These are phyloP conservation scores for Microdochium paspali DNA, from an alignment of 2,329 filamentous ascomycete genomes.

Conservation along the genomic window DNA sequence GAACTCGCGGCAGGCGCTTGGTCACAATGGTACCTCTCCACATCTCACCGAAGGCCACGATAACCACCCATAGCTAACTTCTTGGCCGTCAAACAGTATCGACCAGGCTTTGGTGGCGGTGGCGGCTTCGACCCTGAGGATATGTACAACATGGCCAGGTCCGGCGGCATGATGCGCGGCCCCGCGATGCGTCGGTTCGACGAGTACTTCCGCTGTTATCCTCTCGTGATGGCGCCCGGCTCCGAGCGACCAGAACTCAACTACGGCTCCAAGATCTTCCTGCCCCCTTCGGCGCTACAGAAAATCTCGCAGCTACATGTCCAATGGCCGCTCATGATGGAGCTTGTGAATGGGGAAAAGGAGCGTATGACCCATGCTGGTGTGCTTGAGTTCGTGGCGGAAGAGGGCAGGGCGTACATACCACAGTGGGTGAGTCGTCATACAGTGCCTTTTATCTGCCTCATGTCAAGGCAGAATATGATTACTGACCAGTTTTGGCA, in stretches of 20 bases:
- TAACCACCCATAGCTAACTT: not conserved
- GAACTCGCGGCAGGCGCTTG: too few species aligned
- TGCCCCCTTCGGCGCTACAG: conserved; percentile 92
- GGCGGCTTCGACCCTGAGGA: conserved; percentile 38
- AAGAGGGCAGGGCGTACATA: conserved; percentile 92
- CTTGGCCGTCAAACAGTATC: conserved; percentile 14
- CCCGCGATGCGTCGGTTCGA: conserved; percentile 71
- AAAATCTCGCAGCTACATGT: conserved; percentile 95
- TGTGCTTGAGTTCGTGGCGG: conserved; percentile 93
- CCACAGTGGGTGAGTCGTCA: conserved; percentile 82
- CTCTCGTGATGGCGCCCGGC: conserved; percentile 86
- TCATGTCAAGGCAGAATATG: too few species aligned
- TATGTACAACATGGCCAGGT: conserved; percentile 38
- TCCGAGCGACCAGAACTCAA: conserved; percentile 84
- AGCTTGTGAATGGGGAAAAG: conserved; percentile 82
- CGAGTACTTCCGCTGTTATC: conserved; percentile 97
- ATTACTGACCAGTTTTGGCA: too few species aligned
- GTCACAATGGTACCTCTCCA: too few species aligned
- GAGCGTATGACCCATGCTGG: conserved; percentile 81
- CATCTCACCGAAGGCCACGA: too few species aligned
- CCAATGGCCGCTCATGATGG: conserved; percentile 94
- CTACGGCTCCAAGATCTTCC: conserved; percentile 94
- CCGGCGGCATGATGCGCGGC: conserved; percentile 29
- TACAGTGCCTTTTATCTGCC: too few species aligned
- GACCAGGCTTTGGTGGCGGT: conserved; percentile 30